Base-by-base conservation (phyloP, 306 rosid species). In the Cucumis cinereus region DNA sequence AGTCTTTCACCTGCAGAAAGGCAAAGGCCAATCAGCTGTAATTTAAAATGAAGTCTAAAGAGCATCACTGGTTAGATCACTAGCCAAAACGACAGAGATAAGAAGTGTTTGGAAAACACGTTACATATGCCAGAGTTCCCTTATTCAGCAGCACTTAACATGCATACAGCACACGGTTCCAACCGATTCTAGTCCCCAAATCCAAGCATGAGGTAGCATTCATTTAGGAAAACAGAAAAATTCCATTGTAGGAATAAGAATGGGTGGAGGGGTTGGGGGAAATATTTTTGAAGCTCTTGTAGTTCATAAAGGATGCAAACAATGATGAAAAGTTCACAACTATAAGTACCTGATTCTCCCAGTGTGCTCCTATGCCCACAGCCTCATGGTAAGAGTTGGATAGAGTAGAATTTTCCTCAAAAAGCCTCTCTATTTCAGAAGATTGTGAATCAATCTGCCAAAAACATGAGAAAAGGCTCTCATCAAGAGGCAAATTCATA, bases 361-460 rank as follows among this genome's bases (percentile, higher is more conserved):
- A 92, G 78, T 86, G 88, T 15, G 15, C 60, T 64, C 90, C 86
- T 50, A 84, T 79, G 69, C 79, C 81, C 75, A 77, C 79, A n/a
- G 90, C 88, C 85, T 86, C 92, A 77, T 87, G 88, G 81, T 83
- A 85, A 70, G 93, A 88, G 83, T 84, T 87, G 23, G 89, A 85
- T 73, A 94, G 84, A 85, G 64, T 82, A 53, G 92, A 84, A 76
- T 94, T 91, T 86, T 94, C 96, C 92, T 94, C 97, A 84, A 94
- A 94, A 62, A 89, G 97, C 82, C 82, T 88, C 84, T 94, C 97
- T 77, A 94, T 90, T 82, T 89, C 95, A 19, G 91, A 78, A 75
- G 98, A 94, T 81, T 94, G 96, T 4, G 96, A 91, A 86, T 94
- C 98, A 79, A 89, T 86, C 98, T 91, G 85, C 83, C 86, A 82